Conservation (phyloP, 2,329 filamentous ascomycete species). For the Endocalyx cinctus region DNA sequence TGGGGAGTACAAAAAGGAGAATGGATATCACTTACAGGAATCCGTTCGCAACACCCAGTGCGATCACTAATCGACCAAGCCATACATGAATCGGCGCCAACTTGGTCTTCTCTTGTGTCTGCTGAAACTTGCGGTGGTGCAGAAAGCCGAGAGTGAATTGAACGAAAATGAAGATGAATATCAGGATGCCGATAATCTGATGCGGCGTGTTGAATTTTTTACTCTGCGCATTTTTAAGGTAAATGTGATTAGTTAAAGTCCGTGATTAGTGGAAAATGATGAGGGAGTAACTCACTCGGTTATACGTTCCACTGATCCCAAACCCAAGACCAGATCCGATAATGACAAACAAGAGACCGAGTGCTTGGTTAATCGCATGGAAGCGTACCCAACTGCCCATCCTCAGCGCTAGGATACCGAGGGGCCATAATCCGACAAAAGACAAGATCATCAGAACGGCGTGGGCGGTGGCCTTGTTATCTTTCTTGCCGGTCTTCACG, state of each 20-base stretch:
- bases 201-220: conserved; percentile 49
- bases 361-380: conserved; percentile 50
- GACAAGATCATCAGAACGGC: conserved; percentile 50
- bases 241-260: no score
- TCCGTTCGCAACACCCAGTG: conserved; percentile 50
- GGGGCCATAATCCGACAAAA: conserved; percentile 51
- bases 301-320: conserved; percentile 47
- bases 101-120: conserved; percentile 43
- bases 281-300: conserved; percentile 52
- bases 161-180: conserved; percentile 45
- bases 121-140: conserved; percentile 50
- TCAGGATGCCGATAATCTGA: conserved; percentile 54
- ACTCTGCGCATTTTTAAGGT: conserved; percentile 40
- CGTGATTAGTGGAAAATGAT: no score
- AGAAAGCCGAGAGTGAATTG: conserved; percentile 52
- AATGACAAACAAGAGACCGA: conserved; percentile 44
- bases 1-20: background rate
- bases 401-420: conserved; percentile 50
- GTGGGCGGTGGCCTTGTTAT: conserved; percentile 39
- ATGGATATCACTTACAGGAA: conserved; percentile 43
- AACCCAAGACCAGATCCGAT: conserved; percentile 49
- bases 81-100: conserved; percentile 52
- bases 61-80: conserved; percentile 50
- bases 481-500: conserved; percentile 23
- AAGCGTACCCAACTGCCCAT: conserved; percentile 47